phyloP scores from a whole-genome alignment of 495 filamentous ascomycete genomes.

The Podospora bellae-mahoneyi region DNA sequence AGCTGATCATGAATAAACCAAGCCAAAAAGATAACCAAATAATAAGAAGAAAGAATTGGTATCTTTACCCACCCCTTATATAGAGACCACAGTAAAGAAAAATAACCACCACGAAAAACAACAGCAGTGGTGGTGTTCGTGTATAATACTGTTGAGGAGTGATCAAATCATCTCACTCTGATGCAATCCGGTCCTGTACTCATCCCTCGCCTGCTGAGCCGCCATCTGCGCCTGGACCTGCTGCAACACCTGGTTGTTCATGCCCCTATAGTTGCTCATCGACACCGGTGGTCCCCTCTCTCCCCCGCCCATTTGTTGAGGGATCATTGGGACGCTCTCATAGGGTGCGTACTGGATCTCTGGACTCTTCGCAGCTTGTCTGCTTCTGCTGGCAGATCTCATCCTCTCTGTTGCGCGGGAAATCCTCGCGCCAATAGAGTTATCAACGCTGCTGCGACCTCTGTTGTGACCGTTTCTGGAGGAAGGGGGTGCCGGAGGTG shows the following conservation, averaged over 20 bases:
- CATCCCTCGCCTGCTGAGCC: slow-evolving; percentile 30
- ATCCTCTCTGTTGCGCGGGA: slow-evolving; percentile 65
- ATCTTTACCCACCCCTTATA: neutral
- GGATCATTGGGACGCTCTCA: slow-evolving; percentile 42
- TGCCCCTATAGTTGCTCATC: slow-evolving; percentile 14
- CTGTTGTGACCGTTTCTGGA: slow-evolving; percentile 58
- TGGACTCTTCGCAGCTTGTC: slow-evolving; percentile 37
- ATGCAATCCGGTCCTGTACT: slow-evolving; percentile 44
- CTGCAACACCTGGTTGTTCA: slow-evolving; percentile 21
- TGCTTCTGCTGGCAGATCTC: slow-evolving; percentile 59
- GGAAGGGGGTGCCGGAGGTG: slow-evolving; percentile 32
- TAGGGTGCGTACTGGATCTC: slow-evolving; percentile 47
- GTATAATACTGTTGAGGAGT: neutral
- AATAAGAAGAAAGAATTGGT: neutral
- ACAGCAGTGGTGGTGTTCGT: neutral
- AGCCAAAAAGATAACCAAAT: neutral
- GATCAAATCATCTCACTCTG: slow-evolving; percentile 47
- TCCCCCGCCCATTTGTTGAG: neutral
- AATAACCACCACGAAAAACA: neutral
- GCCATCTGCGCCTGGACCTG: slow-evolving; percentile 27
- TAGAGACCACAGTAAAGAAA: neutral
- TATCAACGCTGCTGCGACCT: slow-evolving; percentile 65
- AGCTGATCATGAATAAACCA: neutral
- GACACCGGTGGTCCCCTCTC: neutral
- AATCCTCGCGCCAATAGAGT: slow-evolving; percentile 52